A percentile compares a stretch with the other conserved stretches of the same genome.
Conservation (phyloP, 768 basidiomycete species). For the Lentinula sp. region DNA sequence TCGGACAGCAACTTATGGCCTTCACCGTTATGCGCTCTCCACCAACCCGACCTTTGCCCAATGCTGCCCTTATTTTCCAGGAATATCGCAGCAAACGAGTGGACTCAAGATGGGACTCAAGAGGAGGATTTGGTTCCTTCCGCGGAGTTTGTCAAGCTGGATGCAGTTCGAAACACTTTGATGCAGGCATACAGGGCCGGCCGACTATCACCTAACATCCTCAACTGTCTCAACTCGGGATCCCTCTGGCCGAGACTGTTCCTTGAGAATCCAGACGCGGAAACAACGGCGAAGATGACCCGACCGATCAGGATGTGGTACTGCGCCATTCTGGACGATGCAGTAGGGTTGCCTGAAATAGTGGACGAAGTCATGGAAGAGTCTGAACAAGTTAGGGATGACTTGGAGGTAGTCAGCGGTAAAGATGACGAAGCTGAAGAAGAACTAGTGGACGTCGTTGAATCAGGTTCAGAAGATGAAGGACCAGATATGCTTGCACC, state of each 20-base stretch:
- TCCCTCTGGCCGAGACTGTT: conserved; percentile 71
- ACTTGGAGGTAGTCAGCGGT: conserved; percentile 2
- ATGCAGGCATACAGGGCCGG: conserved; percentile 60
- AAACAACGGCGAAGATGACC: conserved; percentile 59
- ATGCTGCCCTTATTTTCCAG: not conserved
- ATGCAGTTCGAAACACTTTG: conserved; percentile 44
- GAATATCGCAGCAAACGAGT: not conserved
- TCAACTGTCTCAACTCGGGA: conserved; percentile 56
- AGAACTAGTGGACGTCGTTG: conserved; percentile 66
- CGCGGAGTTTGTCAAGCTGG: conserved; percentile 17
- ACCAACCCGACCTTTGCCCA: conserved; percentile 45
- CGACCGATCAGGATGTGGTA: conserved; percentile 58
- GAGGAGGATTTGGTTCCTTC: not conserved
- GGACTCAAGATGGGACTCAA: not conserved
- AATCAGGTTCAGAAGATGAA: conserved; percentile 49
- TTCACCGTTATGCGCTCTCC: conserved; percentile 56
- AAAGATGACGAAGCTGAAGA: conserved; percentile 44
- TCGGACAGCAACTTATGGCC: conserved; percentile 43
- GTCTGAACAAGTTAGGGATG: conserved; percentile 17
- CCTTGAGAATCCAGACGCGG: conserved; percentile 71
- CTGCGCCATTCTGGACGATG: conserved; percentile 64
- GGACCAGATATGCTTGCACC: conserved; percentile 57
- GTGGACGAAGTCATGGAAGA: conserved; percentile 5
- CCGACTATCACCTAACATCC: conserved; percentile 44
- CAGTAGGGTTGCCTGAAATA: conserved; percentile 49